Base-by-base conservation (phyloP, 305 asterid species). In the Fraxinus velutina region DNA sequence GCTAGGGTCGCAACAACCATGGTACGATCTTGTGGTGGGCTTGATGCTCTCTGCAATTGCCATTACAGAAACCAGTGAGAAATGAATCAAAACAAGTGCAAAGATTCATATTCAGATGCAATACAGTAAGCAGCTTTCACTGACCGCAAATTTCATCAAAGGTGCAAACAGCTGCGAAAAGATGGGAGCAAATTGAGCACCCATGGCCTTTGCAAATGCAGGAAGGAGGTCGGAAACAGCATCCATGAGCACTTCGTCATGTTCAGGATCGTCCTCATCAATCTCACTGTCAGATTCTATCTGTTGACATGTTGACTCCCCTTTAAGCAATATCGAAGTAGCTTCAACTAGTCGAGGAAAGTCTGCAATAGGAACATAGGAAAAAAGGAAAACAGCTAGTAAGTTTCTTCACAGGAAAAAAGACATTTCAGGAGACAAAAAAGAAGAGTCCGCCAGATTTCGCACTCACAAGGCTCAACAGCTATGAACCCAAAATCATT, bases 1-100 rank as follows among this genome's bases (percentile, higher is more conserved):
- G 99, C 99, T 85, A 96, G 93, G 86, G 97, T 91, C 78, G 98
- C 99, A 79, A 96, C 98, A 85, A 96, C 99, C 99, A 96, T 96
- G 70, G 99, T 96, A 89, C 97, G 92, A 84, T 94, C 98, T 82
- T 89, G 93, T 22, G 92, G 90, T 73, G 99, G 95, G 81, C 97
- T 96, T 78, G 97, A 91, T 79, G 92, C 94, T 91, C 87, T 94
- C 99, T 96, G 93, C 81, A 88, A 75, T 79, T 78, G 78, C 36
- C 79, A 84, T 80, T 44, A 77, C 68, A 36, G 76, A 84, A 78
- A 8, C 10, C 79, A 62, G 57, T 76, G 78, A 82, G 60, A 74
- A 79, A 33, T 60, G 52, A 32, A 33, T 83, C 78, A 82, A 85
- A n/a, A 78, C 29, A 50, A 33, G 70, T 55, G 84, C 42, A 68